A percentile compares a stretch with the other conserved stretches of the same genome.
These are phyloP conservation scores for Evernia prunastri DNA, from an alignment of 495 filamentous ascomycete genomes.

Conservation along the genomic window DNA sequence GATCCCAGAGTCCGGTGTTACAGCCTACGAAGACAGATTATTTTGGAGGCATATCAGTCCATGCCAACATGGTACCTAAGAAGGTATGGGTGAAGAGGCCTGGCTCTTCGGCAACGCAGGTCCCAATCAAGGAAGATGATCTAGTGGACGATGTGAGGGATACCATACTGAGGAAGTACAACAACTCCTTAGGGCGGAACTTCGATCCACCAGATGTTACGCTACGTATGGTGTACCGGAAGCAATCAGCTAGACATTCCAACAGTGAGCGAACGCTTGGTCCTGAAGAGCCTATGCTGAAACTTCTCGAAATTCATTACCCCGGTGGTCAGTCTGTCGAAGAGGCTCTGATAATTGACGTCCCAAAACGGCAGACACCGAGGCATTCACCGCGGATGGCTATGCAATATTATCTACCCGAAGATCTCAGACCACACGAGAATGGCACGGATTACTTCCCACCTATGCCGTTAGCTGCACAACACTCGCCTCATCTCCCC, in stretches of 20 bases:
- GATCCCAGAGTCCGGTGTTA: slow-evolving; percentile 18
- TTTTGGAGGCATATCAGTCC: slow-evolving; percentile 21
- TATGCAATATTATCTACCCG: slow-evolving; percentile 51
- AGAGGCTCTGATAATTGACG: slow-evolving; percentile 87
- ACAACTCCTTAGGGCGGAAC: slow-evolving; percentile 78
- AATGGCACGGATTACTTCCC: slow-evolving; percentile 83
- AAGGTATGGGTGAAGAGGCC: slow-evolving; percentile 94
- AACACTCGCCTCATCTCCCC: slow-evolving; percentile 38
- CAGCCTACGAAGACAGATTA: slow-evolving; percentile 20
- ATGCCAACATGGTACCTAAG: slow-evolving; percentile 60
- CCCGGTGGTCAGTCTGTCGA: slow-evolving; percentile 84
- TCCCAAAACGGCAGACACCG: slow-evolving; percentile 75
- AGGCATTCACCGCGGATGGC: slow-evolving; percentile 65
- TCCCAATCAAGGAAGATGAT: slow-evolving; percentile 79
- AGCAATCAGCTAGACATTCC: slow-evolving; percentile 40
- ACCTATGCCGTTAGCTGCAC: slow-evolving; percentile 58
- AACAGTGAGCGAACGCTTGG: slow-evolving; percentile 61
- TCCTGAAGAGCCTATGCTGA: slow-evolving; percentile 78
- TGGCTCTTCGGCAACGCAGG: slow-evolving; percentile 75
- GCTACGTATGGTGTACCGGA: slow-evolving; percentile 55
- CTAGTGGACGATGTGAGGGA: slow-evolving; percentile 93
- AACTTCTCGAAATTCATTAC: slow-evolving; percentile 76
- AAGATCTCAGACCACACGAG: slow-evolving; percentile 63
- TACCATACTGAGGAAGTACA: slow-evolving; percentile 86
- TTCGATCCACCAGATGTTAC: slow-evolving; percentile 86